These are phyloP conservation scores for Apostasia ramifera DNA, from an alignment of 106 monocot species.

Conservation along the genomic window DNA sequence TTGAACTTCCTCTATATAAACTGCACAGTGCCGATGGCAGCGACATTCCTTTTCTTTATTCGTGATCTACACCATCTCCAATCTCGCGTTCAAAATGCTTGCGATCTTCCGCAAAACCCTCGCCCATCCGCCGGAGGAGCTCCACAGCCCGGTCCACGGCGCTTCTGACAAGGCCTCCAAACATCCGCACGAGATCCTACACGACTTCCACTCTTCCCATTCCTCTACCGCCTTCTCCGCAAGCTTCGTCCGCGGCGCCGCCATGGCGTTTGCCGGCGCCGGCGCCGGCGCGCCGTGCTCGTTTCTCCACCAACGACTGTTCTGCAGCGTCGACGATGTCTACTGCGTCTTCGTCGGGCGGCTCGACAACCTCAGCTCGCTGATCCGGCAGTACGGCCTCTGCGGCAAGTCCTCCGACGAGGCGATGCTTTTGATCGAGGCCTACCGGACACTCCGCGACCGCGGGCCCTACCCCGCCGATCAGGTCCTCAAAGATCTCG, in stretches of 20 bases:
- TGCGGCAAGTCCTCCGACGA: constrained; percentile 50
- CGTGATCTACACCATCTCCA: no score
- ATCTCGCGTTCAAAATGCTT: constrained; percentile 74
- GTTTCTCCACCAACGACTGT: constrained; percentile 33
- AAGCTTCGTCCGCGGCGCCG: constrained; percentile 56
- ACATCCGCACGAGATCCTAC: constrained; percentile 69
- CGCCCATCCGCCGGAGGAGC: constrained; percentile 79
- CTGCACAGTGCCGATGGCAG: no score
- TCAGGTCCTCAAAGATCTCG: constrained; percentile 83
- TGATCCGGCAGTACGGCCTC: constrained; percentile 84
- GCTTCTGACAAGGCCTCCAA: constrained; percentile 15
- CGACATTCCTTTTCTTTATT: no score
- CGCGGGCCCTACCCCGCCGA: constrained; percentile 95
- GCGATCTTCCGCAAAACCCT: constrained; percentile 65
- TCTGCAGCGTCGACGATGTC: constrained; percentile 70
- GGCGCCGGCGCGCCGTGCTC: constrained; percentile 5
- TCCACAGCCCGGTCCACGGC: constrained; percentile 47
- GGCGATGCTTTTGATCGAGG: constrained; percentile 79
- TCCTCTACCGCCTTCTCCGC: constrained; percentile 39
- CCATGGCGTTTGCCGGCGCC: constrained; percentile 39
- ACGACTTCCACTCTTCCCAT: constrained; percentile 44
- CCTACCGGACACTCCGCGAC: constrained; percentile 94
- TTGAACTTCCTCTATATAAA: no score
- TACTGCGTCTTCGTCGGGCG: constrained; percentile 81
- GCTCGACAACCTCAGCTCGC: constrained; percentile 67